These are phyloP conservation scores for Apiotrichum brassicae DNA, from an alignment of 1,284 basidiomycete species.

Conservation along the genomic window DNA sequence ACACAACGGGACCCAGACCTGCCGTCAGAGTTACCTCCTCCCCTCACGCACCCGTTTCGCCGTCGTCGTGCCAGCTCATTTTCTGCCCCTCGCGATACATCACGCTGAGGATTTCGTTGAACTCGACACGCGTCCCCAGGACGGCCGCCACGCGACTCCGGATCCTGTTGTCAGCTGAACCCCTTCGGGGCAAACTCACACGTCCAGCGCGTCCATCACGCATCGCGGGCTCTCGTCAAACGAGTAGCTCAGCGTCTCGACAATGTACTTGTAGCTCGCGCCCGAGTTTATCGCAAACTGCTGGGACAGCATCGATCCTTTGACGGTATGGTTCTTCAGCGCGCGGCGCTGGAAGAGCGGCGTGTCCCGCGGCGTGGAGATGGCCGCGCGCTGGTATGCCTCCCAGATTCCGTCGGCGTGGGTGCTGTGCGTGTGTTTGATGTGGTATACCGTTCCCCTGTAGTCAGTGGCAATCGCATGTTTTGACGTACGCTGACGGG, in stretches of 20 bases:
- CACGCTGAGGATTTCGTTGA: constrained; percentile 42
- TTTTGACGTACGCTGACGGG: constrained; percentile 8
- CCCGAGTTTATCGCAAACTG: constrained; percentile 44
- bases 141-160: constrained; percentile 15
- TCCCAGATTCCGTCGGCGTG: constrained; percentile 26
- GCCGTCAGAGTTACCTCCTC: not conserved
- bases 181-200: constrained; percentile 21
- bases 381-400: constrained; percentile 30
- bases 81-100: constrained; percentile 43
- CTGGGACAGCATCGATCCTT: constrained; percentile 31
- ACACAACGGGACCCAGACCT: constrained; percentile 40
- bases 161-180: constrained; percentile 19
- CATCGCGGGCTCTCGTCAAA: constrained; percentile 34
- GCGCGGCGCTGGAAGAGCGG: constrained; percentile 36
- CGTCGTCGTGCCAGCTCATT: constrained; percentile 46
- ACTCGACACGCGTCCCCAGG: constrained; percentile 18
- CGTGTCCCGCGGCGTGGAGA: constrained; percentile 5
- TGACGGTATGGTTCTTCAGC: constrained; percentile 17
- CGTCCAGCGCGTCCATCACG: constrained; percentile 24
- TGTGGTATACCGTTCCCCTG: constrained; percentile 30
- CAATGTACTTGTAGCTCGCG: constrained; percentile 41
- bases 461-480: not conserved
- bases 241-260: constrained; percentile 31
- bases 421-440: constrained; percentile 13
- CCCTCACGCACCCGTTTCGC: constrained; percentile 29